phyloP scores from a whole-genome alignment of 768 basidiomycete genomes.

The Boletus coccyginus region DNA sequence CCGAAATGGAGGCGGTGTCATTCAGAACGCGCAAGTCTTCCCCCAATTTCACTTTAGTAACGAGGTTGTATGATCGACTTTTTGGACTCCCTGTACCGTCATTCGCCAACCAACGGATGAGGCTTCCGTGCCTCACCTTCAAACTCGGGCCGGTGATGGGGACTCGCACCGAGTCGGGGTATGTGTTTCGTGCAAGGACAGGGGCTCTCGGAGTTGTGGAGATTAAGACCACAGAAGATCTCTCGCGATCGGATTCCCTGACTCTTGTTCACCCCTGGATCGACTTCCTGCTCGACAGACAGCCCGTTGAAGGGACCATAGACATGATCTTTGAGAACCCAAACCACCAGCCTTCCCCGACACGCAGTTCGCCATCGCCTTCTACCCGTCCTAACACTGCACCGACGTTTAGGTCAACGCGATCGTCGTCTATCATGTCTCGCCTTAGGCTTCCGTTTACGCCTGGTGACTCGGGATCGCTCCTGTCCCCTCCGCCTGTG shows the following conservation, averaged over 20 bases:
- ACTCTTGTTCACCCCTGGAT: slow-evolving; percentile 5
- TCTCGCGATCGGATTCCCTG: background rate
- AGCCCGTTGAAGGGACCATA: background rate
- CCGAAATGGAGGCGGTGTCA: background rate
- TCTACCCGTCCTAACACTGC: background rate
- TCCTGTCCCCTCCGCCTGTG: background rate
- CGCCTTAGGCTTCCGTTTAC: background rate
- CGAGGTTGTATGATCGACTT: background rate
- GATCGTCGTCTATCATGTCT: background rate
- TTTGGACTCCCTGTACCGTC: background rate
- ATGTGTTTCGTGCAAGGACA: background rate
- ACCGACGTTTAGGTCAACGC: background rate
- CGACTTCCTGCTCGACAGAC: slow-evolving; percentile 3
- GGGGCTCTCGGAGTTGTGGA: background rate
- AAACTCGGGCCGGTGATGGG: background rate
- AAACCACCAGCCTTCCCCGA: too few relatives aligned
- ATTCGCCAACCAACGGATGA: background rate
- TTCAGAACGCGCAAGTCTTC: background rate
- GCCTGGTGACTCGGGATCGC: background rate
- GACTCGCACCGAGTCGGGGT: background rate
- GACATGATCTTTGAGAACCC: background rate
- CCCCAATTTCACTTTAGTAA: background rate
- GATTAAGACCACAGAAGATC: slow-evolving; percentile 4
- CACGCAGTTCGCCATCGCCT: too few relatives aligned
- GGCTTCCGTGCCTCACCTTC: background rate